Conservation (phyloP, 352 stramenopile genomes). For the Stramenopiles sp. region DNA sequence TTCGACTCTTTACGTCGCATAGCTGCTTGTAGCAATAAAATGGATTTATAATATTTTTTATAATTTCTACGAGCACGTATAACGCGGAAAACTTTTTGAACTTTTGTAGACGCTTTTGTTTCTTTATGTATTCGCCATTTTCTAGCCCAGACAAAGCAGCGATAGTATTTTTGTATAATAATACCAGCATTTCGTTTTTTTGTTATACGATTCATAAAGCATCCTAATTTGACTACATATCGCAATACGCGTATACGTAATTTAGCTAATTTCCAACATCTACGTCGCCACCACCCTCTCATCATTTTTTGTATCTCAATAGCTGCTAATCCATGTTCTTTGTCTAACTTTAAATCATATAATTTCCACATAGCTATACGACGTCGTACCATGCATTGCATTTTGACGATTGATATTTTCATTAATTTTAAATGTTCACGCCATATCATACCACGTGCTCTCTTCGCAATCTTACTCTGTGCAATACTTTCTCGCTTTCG, state of each 20-base stretch:
- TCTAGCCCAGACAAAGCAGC: not conserved
- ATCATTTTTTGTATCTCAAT: slow-evolving; percentile 1
- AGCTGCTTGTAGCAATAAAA: not conserved
- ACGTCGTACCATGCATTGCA: not conserved
- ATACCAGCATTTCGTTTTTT: not conserved
- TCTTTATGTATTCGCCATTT: not conserved
- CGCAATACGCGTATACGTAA: not conserved
- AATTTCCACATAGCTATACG: not conserved
- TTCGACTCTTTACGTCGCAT: not conserved
- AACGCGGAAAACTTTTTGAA: not conserved
- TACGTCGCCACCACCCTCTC: not conserved
- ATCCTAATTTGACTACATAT: not conserved
- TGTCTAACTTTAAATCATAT: not conserved
- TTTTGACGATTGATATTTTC: not conserved
- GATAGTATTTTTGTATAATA: not conserved
- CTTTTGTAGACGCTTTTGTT: not conserved
- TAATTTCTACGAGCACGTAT: not conserved
- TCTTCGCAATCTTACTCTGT: not conserved
- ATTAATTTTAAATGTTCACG: not conserved
- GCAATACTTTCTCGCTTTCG: not conserved
- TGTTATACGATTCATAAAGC: not conserved
- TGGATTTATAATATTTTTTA: not conserved
- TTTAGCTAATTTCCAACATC: not conserved
- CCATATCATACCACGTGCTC: not conserved
- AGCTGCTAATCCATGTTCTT: not conserved